Percentiles rank a stretch among this genome's conserved stretches.
phyloP scores from a whole-genome alignment of 2,329 filamentous ascomycete species.

The Chrysoporthe cubensis region DNA sequence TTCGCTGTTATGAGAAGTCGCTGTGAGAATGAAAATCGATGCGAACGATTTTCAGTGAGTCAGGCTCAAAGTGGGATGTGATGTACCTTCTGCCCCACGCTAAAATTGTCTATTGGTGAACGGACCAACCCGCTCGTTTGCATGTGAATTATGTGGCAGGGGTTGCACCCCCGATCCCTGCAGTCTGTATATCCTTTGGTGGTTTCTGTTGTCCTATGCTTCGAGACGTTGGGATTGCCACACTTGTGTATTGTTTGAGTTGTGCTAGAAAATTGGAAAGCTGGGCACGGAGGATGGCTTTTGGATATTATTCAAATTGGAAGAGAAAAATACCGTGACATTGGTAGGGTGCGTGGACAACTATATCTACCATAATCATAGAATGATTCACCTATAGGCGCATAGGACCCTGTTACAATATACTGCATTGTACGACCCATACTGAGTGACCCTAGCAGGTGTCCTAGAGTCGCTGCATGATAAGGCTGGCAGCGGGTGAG shows the following conservation, averaged over 20 bases:
- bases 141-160: constrained; percentile 8
- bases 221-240: background rate
- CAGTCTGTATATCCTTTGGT: background rate
- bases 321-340: background rate
- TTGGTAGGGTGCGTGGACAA: no score
- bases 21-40: background rate
- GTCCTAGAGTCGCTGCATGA: background rate
- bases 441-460: no score
- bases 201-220: no score
- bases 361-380: no score
- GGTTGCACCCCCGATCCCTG: constrained; percentile 18
- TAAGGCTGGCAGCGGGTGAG: background rate
- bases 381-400: no score
- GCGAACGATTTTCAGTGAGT: constrained; percentile 23
- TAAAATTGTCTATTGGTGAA: constrained; percentile 9
- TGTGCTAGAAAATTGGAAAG: no score
- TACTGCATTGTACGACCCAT: background rate
- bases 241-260: no score
- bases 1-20: background rate
- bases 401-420: background rate
- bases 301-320: background rate
- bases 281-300: background rate
- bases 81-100: constrained; percentile 24
- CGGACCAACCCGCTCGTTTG: background rate
- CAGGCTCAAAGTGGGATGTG: constrained; percentile 13